Evolutionary conservation across 2,329 filamentous ascomycete genomes (phyloP).

Genomic region (Scedosporium boydii): DNA sequence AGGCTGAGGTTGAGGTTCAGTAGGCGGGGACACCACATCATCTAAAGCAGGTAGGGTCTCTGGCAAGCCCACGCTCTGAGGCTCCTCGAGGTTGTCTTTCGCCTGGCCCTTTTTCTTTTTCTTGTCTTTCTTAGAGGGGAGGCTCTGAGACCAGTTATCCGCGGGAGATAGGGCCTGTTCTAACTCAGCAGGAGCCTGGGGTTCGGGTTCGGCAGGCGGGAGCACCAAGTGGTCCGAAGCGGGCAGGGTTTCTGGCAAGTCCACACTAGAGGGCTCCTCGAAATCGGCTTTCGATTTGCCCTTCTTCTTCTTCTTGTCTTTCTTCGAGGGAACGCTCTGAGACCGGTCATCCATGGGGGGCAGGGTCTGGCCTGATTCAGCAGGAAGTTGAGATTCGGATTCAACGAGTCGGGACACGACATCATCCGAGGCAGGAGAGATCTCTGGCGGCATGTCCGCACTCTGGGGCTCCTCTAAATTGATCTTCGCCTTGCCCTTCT

Average conservation of each 20-base stretch:
- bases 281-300: neutral
- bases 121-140: neutral
- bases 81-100: neutral
- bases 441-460: too few relatives aligned
- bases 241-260: too few relatives aligned
- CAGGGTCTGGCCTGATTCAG: neutral
- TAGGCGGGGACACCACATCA: neutral
- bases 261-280: neutral
- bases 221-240: neutral
- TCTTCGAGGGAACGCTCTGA: neutral
- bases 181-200: neutral
- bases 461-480: too few relatives aligned
- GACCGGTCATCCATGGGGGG: neutral
- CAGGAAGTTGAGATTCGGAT: neutral
- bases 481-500: conserved; percentile 16
- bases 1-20: neutral
- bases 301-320: neutral
- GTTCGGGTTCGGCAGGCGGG: neutral
- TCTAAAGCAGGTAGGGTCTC: too few relatives aligned
- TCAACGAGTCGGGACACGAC: neutral
- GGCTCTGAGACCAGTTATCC: neutral
- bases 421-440: neutral
- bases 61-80: too few relatives aligned
- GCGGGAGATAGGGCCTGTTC: neutral
- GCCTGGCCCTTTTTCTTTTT: conserved; percentile 17